These are phyloP conservation scores for Musa acuminata DNA, from an alignment of 176 grass and related monocot genomes.

Conservation along the genomic window DNA sequence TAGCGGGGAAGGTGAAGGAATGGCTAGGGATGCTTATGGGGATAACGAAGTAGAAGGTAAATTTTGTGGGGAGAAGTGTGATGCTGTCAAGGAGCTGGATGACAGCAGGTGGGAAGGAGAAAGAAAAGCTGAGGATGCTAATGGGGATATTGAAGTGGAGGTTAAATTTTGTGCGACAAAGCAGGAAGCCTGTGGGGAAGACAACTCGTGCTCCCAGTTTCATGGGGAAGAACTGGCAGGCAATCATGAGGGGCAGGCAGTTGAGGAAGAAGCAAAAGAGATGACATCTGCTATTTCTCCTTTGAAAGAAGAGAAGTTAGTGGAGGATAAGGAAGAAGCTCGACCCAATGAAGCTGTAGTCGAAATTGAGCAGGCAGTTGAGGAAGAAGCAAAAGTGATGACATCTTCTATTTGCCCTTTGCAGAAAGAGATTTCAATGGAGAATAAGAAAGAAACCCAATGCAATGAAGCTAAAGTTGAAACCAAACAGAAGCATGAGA, in stretches of 20 bases:
- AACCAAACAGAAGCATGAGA: neutral
- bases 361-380: neutral
- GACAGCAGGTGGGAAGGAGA: constrained; percentile 14
- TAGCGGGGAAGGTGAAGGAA: constrained; percentile 11
- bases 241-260: constrained; percentile 16
- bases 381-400: neutral
- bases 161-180: neutral
- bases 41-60: constrained; percentile 26
- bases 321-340: neutral
- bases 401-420: neutral
- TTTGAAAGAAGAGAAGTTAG: neutral
- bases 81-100: constrained; percentile 18
- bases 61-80: constrained; percentile 9
- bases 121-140: neutral
- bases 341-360: no score
- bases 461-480: constrained; percentile 4
- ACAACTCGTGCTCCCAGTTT: constrained; percentile 3
- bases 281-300: neutral
- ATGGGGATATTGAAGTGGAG: constrained; percentile 20
- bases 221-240: constrained; percentile 8
- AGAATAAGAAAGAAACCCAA: neutral
- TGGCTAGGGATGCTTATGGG: constrained; percentile 1
- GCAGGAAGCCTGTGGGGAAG: neutral
- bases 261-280: constrained; percentile 6
- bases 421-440: neutral